Conservation (phyloP, 1,284 basidiomycete species). For the Cutaneotrichosporon sp. region DNA sequence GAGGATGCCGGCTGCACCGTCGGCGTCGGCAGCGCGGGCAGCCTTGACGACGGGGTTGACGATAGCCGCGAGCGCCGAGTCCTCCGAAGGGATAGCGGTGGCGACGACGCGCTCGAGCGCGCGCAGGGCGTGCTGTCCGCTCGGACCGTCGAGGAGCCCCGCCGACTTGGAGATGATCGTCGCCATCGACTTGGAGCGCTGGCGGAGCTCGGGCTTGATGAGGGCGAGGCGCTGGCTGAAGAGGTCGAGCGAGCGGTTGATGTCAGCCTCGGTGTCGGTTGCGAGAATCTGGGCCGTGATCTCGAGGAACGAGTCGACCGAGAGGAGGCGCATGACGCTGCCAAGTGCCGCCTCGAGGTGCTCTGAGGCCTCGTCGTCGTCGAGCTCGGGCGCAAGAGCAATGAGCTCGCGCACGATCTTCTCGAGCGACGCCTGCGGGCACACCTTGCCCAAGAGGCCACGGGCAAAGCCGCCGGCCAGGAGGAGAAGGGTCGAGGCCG, state of each 20-base stretch:
- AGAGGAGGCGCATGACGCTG: slow-evolving; percentile 50
- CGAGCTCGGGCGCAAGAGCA: slow-evolving; percentile 32
- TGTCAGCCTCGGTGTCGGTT: slow-evolving; percentile 31
- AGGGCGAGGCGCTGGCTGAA: slow-evolving; percentile 65
- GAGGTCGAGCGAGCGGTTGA: slow-evolving; percentile 54
- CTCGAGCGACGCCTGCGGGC: slow-evolving; percentile 36
- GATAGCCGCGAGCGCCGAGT: slow-evolving; percentile 61
- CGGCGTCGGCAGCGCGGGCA: slow-evolving; percentile 50
- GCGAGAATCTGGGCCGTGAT: slow-evolving; percentile 45
- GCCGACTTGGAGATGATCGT: slow-evolving; percentile 55
- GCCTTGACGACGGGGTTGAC: slow-evolving; percentile 62
- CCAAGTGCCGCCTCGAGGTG: slow-evolving; percentile 34
- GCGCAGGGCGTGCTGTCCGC: slow-evolving; percentile 55
- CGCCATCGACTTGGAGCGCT: slow-evolving; percentile 60
- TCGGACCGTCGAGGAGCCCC: slow-evolving; percentile 52
- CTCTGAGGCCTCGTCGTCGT: slow-evolving; percentile 25
- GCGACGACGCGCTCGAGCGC: slow-evolving; percentile 63
- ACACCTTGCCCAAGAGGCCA: slow-evolving; percentile 38
- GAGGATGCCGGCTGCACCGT: slow-evolving; percentile 59
- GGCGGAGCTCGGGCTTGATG: slow-evolving; percentile 63
- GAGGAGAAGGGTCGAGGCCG: slow-evolving; percentile 55
- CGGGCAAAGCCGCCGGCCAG: slow-evolving; percentile 57
- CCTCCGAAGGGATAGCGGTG: slow-evolving; percentile 66
- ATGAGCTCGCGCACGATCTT: slow-evolving; percentile 44
- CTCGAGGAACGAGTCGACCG: slow-evolving; percentile 63